phyloP scores from a whole-genome alignment of 805 yeast genomes.

The Wickerhamomyces tratensis region DNA sequence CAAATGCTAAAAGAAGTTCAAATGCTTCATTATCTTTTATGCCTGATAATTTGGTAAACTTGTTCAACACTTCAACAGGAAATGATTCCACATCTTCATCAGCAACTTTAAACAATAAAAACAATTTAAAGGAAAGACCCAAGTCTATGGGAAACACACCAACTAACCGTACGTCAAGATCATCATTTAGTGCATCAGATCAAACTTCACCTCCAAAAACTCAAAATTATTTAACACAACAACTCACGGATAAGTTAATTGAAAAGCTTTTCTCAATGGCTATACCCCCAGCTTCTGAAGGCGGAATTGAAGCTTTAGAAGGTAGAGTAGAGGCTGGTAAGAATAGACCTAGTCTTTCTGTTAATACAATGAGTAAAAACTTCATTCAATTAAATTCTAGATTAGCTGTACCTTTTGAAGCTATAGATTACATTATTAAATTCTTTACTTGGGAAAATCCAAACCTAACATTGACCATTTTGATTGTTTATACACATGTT shows the following conservation, averaged over 20 bases:
- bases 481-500: constrained; percentile 39
- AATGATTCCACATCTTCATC: background rate
- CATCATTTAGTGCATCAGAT: no score
- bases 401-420: constrained; percentile 48
- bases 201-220: background rate
- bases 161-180: no score
- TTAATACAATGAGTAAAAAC: constrained; percentile 61
- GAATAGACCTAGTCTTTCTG: constrained; percentile 57
- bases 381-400: constrained; percentile 54
- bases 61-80: background rate
- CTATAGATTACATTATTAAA: constrained; percentile 45
- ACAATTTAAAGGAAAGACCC: background rate
- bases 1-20: background rate
- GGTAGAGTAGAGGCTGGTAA: constrained; percentile 52
- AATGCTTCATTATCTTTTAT: background rate
- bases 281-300: constrained; percentile 49
- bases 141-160: background rate
- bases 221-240: constrained; percentile 4
- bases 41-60: background rate
- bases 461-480: constrained; percentile 46
- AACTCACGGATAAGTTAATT: constrained; percentile 57
- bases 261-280: constrained; percentile 68
- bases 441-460: constrained; percentile 61
- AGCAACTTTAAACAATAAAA: background rate
- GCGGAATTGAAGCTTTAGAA: constrained; percentile 33